phyloP scores from a whole-genome alignment of 192 early-diverging fungal genomes.

The Coemansia sp. region DNA sequence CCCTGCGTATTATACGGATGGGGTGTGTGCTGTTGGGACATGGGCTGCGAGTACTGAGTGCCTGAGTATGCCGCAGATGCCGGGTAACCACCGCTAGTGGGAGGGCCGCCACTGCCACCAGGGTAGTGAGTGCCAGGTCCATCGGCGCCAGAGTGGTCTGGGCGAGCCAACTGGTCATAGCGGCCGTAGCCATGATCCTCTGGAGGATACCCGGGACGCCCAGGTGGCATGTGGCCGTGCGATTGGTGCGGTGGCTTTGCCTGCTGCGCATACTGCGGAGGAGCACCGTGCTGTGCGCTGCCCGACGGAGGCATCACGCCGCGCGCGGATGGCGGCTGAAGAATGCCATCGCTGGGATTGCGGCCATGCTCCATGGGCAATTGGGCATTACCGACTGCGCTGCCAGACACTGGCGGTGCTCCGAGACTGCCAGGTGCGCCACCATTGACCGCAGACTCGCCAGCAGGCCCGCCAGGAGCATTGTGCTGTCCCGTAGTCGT shows the following conservation, averaged over 20 bases:
- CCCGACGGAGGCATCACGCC: conserved; percentile 8
- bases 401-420: conserved; percentile 30
- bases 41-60: conserved; percentile 25
- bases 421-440: conserved; percentile 40
- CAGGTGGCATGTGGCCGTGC: conserved; percentile 8
- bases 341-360: conserved; percentile 12
- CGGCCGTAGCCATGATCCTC: conserved; percentile 29
- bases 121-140: conserved; percentile 17
- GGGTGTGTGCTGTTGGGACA: conserved; percentile 18
- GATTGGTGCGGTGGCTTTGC: conserved; percentile 7
- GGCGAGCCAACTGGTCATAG: conserved; percentile 21
- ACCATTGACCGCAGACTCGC: conserved; percentile 27
- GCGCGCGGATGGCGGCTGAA: conserved; percentile 5
- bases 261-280: conserved; percentile 13
- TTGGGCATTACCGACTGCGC: background rate
- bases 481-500: conserved; percentile 43
- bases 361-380: conserved; percentile 20
- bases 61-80: conserved; percentile 8
- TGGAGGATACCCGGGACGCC: conserved; percentile 25
- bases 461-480: conserved; percentile 47
- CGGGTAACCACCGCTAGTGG: conserved; percentile 8
- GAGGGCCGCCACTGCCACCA: conserved; percentile 9
- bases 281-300: background rate
- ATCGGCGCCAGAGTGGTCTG: conserved; percentile 15
- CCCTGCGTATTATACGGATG: conserved; percentile 24